phyloP scores from a whole-genome alignment of 148 eudicot species.

The Linanthus parryae region DNA sequence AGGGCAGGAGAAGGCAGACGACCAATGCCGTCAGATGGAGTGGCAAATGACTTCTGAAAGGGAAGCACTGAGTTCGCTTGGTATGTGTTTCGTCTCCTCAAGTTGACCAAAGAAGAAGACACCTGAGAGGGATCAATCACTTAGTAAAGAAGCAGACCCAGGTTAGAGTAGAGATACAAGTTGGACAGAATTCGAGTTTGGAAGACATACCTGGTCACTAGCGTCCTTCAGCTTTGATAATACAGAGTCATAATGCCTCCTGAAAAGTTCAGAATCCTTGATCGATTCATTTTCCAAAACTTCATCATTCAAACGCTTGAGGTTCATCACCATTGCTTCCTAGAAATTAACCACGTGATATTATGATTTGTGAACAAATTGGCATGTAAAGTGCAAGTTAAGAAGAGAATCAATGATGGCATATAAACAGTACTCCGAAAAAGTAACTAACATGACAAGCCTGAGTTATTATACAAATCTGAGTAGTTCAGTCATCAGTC shows the following conservation, averaged over 20 bases:
- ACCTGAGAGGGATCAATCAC: conserved; percentile 32
- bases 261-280: conserved; percentile 7
- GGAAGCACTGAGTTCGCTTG: conserved; percentile 37
- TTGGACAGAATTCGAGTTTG: neutral
- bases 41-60: conserved; percentile 33
- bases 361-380: too few relatives aligned
- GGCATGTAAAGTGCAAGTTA: neutral
- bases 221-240: neutral
- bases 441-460: too few relatives aligned
- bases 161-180: neutral
- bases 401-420: neutral
- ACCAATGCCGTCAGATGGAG: conserved; percentile 24
- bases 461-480: too few relatives aligned
- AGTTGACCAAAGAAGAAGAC: conserved; percentile 48
- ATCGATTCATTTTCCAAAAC: neutral
- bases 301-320: conserved; percentile 1
- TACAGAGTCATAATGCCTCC: neutral
- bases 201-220: conserved; percentile 7
- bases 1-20: conserved; percentile 24
- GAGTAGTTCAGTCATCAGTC: too few relatives aligned
- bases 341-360: neutral
- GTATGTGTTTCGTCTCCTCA: conserved; percentile 71
- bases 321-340: neutral
- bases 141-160: neutral
- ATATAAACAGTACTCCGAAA: neutral